phyloP scores from a whole-genome alignment of 306 rosid genomes.

The Albizia julibrissin region DNA sequence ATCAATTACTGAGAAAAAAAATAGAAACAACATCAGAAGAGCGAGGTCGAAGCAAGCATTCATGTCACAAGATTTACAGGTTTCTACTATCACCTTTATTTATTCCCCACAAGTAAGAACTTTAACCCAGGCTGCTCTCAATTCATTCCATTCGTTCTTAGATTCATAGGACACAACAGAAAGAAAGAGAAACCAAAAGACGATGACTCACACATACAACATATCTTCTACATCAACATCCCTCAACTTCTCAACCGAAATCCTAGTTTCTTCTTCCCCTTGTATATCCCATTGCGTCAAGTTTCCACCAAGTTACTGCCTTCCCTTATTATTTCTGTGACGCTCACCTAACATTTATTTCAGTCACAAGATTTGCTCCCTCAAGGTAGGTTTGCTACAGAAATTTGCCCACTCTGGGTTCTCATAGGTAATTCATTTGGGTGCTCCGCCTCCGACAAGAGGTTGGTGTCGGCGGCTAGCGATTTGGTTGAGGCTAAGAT shows the following conservation, averaged over 20 bases:
- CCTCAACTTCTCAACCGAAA: slow-evolving; percentile 26
- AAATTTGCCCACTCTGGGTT: slow-evolving; percentile 20
- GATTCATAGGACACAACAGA: too few species aligned
- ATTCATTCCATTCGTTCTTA: background rate
- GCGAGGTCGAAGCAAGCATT: too few species aligned
- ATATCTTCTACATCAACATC: slow-evolving; percentile 42
- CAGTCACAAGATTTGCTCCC: slow-evolving; percentile 17
- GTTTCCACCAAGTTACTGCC: background rate
- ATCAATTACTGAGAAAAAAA: too few species aligned
- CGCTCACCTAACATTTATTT: slow-evolving; percentile 41
- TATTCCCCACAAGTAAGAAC: background rate
- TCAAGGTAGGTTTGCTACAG: slow-evolving; percentile 11
- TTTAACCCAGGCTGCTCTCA: background rate
- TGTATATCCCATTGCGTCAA: slow-evolving; percentile 27
- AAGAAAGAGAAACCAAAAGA: background rate
- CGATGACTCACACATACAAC: background rate
- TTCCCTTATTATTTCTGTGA: slow-evolving; percentile 16
- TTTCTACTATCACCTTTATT: background rate
- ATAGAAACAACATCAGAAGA: too few species aligned
- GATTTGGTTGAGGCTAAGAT: slow-evolving; percentile 93
- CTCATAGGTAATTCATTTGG: slow-evolving; percentile 95
- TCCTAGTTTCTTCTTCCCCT: slow-evolving; percentile 6
- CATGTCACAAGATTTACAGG: too few species aligned
- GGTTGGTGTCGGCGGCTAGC: slow-evolving; percentile 95
- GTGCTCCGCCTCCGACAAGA: slow-evolving; percentile 94